These are phyloP conservation scores for Penicillium salamii DNA, from an alignment of 495 filamentous ascomycete genomes.

Conservation along the genomic window DNA sequence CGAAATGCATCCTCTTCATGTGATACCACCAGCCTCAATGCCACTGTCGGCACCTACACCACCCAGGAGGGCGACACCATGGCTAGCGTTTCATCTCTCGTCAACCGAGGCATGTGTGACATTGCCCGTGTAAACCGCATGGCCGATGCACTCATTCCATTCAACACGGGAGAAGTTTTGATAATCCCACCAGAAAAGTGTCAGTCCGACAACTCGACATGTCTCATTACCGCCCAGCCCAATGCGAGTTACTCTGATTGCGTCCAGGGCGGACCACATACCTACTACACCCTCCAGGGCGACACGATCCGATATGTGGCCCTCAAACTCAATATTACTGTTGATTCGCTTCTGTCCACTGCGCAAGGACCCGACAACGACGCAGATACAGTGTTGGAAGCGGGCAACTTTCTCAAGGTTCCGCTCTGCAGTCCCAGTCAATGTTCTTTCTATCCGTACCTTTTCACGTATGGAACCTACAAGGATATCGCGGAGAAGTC, in stretches of 20 bases:
- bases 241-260: slow-evolving; percentile 11
- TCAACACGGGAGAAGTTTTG: too few species aligned
- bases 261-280: slow-evolving; percentile 10
- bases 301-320: slow-evolving; percentile 16
- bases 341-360: slow-evolving; percentile 1
- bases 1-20: too few species aligned
- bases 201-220: slow-evolving; percentile 7
- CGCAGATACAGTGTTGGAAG: neutral
- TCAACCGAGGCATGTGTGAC: too few species aligned
- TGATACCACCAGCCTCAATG: too few species aligned
- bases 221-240: slow-evolving; percentile 1
- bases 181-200: slow-evolving; percentile 10
- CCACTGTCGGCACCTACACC: too few species aligned
- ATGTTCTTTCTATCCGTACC: slow-evolving; percentile 7
- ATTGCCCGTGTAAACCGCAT: too few species aligned
- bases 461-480: slow-evolving; percentile 18
- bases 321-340: slow-evolving; percentile 12
- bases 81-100: too few species aligned
- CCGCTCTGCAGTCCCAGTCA: slow-evolving; percentile 16
- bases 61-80: too few species aligned
- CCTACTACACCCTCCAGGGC: slow-evolving; percentile 14
- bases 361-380: neutral
- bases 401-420: slow-evolving; percentile 14
- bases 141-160: too few species aligned
- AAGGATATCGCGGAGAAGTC: slow-evolving; percentile 20